Base-by-base conservation (phyloP, 768 basidiomycete genomes). In the Strobilomyces dryophilus region DNA sequence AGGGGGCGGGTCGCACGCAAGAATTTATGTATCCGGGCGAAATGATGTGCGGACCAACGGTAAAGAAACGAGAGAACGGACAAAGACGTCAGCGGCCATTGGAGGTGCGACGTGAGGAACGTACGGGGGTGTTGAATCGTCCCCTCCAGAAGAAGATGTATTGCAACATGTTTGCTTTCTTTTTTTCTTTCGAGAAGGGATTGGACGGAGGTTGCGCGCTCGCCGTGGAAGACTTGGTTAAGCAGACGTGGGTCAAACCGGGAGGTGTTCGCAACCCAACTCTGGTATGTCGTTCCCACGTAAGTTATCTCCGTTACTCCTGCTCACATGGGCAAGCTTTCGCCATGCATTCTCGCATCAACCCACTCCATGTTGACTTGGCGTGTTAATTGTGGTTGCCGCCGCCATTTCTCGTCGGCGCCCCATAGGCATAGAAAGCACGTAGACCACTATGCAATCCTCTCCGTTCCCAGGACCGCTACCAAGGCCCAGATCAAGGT, bases 401-500 rank as follows among this genome's bases (percentile, higher is more conserved):
- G 59, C 17, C 56, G 62, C 21, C 47, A 12, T 8, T 68, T 69
- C 43, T 66, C 67, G 27, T 69, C 56, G 9, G 55, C 63, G 1
- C 11, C 49, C 6, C 36, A 42, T 35, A 29, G 42, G 10, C 51
- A 32, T 17, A 59, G 47, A 45, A 64, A 56, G 12, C 54, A 52
- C 14, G 15, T 39, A 39, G 65, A 71, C 37, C 67, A 69, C 29
- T 71, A 71, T 44, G 61, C 66, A 4, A 32, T 55, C 5, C 67
- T 71, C 10, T 55, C 59, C 4, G 45, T 69, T 37, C 64, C 69
- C 12, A 54, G 60, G 40, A 56, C 53, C 12, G 68, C 69, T 32
- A 71, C 67, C 37, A 67, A 55, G 44, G 69, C 67, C 17, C 68
- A 69, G 31, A 71, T 69, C 54, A 69, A 69, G 63, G 67, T 70